Evolutionary conservation across 78 protist species (phyloP).

Genomic region (Pigoraptor vietnamica): DNA sequence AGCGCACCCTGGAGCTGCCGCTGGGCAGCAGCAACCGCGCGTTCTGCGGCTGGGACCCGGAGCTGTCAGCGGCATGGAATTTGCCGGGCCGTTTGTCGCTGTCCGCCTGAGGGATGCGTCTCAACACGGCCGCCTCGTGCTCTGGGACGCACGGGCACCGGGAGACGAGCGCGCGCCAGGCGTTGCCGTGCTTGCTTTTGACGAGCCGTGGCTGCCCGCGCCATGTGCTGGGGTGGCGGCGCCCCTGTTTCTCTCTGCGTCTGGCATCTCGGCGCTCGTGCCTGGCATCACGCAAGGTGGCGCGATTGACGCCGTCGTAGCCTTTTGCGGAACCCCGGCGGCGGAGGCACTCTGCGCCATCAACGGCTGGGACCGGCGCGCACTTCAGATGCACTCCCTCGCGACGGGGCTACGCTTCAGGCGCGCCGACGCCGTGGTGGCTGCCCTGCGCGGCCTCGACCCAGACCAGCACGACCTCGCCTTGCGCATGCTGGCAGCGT

Average conservation of each 20-base stretch:
- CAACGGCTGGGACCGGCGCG: constrained; percentile 51
- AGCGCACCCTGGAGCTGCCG: too few species aligned
- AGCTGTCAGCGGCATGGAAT: too few species aligned
- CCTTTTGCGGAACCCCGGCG: not conserved
- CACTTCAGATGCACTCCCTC: constrained; percentile 48
- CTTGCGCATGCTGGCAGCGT: not conserved
- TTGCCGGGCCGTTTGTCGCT: too few species aligned
- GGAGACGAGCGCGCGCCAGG: too few species aligned
- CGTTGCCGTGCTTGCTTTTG: too few species aligned
- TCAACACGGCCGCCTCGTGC: too few species aligned
- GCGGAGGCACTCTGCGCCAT: constrained; percentile 45
- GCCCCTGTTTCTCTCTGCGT: not conserved
- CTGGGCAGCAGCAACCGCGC: too few species aligned
- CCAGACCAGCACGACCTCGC: constrained; percentile 41
- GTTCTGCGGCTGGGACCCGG: too few species aligned
- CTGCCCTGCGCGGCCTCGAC: constrained; percentile 20
- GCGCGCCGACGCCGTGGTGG: constrained; percentile 40
- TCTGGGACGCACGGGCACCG: too few species aligned
- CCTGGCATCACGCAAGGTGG: not conserved
- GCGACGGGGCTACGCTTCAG: constrained; percentile 45
- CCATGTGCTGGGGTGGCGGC: not conserved
- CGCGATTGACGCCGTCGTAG: not conserved
- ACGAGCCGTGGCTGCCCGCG: not conserved
- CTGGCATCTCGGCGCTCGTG: not conserved
- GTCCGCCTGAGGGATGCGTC: too few species aligned